Base-by-base conservation (phyloP, 768 basidiomycete genomes). In the Pisolithus sp. region DNA sequence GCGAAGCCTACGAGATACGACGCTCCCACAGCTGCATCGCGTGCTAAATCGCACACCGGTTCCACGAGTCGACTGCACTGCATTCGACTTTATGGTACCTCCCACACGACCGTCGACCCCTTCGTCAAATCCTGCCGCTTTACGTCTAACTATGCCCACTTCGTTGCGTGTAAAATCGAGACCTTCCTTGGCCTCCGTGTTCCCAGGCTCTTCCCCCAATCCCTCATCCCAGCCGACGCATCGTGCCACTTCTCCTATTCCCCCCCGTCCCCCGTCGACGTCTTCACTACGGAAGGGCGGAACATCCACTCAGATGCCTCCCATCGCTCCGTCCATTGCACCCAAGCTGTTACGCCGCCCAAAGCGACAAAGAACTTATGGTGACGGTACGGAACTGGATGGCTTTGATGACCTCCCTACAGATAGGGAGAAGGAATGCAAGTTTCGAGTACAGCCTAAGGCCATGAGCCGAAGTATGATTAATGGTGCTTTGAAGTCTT, bases 331-430 rank as follows among this genome's bases (percentile, higher is more conserved):
- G 31, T 61, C 78, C 3, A 75, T 72, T 31, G 73, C 73, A 21
- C 80, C 86, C 6, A 89, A 83, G 68, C 67, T 90, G 12, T 70
- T 93, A 23, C 80, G 84, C 49, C 76, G 82, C 58, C 89, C 89
- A 12, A 93, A 91, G 68, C 85, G 88, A 37, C 78, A 77, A 55
- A 76, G 81, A 48, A 80, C 80, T 13, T 93, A 85, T 60, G 89
- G 89, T 5, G 88, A 92, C 61, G 93, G 93, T 13, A 93, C 90
- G 9, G 93, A 95, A 65, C 72, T 96, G 48, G 93, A 96, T 60
- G 82, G 68, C 3, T 78, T 96, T 52, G 93, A 94, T 24, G 93
- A 96, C 66, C 77, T 95, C 39, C 84, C 83, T 7, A 89, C 90
- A 9, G 87, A 93, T 62, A 76, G 88, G 44, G 90, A 93, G 46